Percentiles rank a stretch among this genome's conserved stretches.
These are phyloP conservation scores for Rhododendron ovatum DNA, from an alignment of 148 eudicot genomes.

Conservation along the genomic window DNA sequence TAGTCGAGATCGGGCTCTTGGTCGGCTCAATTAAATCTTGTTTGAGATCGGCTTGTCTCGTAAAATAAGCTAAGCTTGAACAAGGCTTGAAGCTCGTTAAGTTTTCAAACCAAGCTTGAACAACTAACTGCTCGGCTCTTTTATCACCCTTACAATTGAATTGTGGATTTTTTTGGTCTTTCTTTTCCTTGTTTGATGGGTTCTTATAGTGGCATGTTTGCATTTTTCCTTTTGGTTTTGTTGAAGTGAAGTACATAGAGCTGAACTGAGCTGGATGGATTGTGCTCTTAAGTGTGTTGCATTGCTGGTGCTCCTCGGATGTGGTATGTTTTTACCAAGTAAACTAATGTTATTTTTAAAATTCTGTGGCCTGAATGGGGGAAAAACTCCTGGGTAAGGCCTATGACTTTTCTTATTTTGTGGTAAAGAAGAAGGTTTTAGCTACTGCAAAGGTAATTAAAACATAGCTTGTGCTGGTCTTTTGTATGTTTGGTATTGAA, in stretches of 20 bases:
- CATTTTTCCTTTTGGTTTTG: not conserved
- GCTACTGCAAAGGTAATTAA: not conserved
- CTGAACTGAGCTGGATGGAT: slow-evolving; percentile 11
- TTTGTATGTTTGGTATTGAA: not conserved
- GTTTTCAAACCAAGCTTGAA: not conserved
- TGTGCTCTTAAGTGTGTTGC: slow-evolving; percentile 11
- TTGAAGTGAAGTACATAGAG: slow-evolving; percentile 6
- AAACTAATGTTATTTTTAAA: not conserved
- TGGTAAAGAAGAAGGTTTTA: not conserved
- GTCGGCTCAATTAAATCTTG: not conserved
- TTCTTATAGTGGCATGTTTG: not conserved
- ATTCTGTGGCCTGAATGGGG: not conserved
- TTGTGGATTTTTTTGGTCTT: not conserved
- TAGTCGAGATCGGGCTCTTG: no score
- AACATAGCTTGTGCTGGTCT: not conserved
- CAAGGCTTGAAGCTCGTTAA: not conserved
- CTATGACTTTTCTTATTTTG: not conserved
- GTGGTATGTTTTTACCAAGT: slow-evolving; percentile 19
- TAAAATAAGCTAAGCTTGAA: not conserved
- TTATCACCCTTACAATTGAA: not conserved
- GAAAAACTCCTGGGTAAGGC: not conserved
- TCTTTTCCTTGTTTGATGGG: not conserved
- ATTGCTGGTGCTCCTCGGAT: slow-evolving; percentile 25
- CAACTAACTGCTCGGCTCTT: not conserved
- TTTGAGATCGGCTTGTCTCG: not conserved